Evolutionary conservation across 163 green algal genomes (phyloP).

Genomic region (Scenedesmus sp.): DNA sequence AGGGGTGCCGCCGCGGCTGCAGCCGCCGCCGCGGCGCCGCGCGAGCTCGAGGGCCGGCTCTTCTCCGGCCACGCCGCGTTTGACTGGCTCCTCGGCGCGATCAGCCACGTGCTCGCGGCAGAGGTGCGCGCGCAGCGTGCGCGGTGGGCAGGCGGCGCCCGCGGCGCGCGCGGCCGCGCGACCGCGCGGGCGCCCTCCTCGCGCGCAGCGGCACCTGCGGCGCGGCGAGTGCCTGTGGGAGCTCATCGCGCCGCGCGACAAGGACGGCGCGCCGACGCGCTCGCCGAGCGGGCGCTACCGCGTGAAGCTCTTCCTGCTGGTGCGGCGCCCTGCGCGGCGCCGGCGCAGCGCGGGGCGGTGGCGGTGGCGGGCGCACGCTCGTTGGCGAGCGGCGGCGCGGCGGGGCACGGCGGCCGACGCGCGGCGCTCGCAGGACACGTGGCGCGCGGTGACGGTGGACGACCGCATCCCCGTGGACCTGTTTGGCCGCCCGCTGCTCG

Average conservation of each 20-base stretch:
- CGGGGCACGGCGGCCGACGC: neutral
- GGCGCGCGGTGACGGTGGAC: slow-evolving; percentile 77
- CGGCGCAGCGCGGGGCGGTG: neutral
- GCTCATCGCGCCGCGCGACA: slow-evolving; percentile 70
- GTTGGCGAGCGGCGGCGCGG: too few relatives aligned
- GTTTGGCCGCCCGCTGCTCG: slow-evolving; percentile 72
- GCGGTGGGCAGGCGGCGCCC: too few relatives aligned
- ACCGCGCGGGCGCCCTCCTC: too few relatives aligned
- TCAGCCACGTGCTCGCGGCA: slow-evolving; percentile 59
- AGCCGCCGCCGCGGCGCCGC: slow-evolving; percentile 13
- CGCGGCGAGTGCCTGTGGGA: slow-evolving; percentile 67
- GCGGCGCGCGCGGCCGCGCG: too few relatives aligned
- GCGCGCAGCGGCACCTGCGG: slow-evolving; percentile 53
- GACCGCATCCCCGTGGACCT: slow-evolving; percentile 83
- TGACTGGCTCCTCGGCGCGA: slow-evolving; percentile 72
- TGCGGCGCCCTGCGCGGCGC: slow-evolving; percentile 1
- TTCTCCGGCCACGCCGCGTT: slow-evolving; percentile 71
- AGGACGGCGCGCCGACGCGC: slow-evolving; percentile 53
- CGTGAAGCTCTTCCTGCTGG: slow-evolving; percentile 74
- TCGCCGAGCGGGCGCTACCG: slow-evolving; percentile 65
- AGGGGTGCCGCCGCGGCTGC: neutral
- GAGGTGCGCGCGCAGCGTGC: slow-evolving; percentile 39
- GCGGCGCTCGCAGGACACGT: slow-evolving; percentile 60
- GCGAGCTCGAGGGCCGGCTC: slow-evolving; percentile 64
- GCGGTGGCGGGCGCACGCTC: neutral